phyloP scores from a whole-genome alignment of 306 rosid species.

The Sophora flavescens region DNA sequence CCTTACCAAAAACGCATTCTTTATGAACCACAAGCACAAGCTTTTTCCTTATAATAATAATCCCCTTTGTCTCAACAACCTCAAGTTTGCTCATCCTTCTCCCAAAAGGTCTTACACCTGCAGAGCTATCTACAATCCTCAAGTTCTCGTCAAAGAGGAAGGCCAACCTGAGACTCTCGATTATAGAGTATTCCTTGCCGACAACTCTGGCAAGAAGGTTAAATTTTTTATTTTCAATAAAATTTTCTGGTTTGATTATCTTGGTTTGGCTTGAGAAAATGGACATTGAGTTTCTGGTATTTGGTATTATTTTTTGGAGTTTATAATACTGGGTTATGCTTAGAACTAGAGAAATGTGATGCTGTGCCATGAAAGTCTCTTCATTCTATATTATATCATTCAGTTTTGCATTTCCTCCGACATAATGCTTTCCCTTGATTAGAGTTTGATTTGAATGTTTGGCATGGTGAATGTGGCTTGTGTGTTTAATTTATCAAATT shows the following conservation, averaged over 20 bases:
- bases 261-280: not conserved
- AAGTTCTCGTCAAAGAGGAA: slow-evolving; percentile 65
- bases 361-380: no score
- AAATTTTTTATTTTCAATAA: not conserved
- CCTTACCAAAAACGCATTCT: slow-evolving; percentile 51
- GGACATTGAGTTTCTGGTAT: not conserved
- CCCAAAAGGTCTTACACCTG: slow-evolving; percentile 61
- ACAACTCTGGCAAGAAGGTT: slow-evolving; percentile 73
- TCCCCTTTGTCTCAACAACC: slow-evolving; percentile 38
- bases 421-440: no score
- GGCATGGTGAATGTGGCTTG: no score
- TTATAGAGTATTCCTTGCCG: slow-evolving; percentile 70
- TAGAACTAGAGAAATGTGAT: no score
- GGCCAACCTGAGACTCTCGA: slow-evolving; percentile 74
- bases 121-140: slow-evolving; percentile 69
- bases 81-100: slow-evolving; percentile 40
- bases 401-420: no score
- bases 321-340: not conserved
- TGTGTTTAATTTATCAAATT: no score
- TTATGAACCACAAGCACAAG: slow-evolving; percentile 34
- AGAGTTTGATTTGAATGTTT: no score
- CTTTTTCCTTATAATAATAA: slow-evolving; percentile 20
- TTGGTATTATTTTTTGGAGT: not conserved
- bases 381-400: no score
- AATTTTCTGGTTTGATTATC: not conserved